A percentile compares a stretch with the other conserved stretches of the same genome.
These are phyloP conservation scores for Mycena metata DNA, from an alignment of 768 basidiomycete genomes.

Conservation along the genomic window DNA sequence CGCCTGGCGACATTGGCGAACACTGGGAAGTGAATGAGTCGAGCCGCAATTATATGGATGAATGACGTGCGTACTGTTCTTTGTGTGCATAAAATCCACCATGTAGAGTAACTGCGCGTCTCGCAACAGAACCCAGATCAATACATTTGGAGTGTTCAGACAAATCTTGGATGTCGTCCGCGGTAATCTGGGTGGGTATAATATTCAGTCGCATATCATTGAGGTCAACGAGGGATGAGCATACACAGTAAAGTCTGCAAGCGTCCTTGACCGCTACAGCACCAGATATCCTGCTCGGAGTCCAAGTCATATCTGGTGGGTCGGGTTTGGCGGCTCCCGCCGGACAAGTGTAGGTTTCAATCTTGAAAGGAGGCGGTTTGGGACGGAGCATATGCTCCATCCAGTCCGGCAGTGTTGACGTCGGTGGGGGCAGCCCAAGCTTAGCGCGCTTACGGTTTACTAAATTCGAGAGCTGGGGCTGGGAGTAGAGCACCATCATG, in stretches of 20 bases:
- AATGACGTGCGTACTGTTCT: neutral
- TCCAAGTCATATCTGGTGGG: constrained; percentile 10
- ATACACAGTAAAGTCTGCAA: constrained; percentile 25
- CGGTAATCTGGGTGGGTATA: neutral
- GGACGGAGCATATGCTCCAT: constrained; percentile 1
- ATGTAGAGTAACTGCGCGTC: constrained; percentile 18
- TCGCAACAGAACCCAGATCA: constrained; percentile 14
- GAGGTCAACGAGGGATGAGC: neutral
- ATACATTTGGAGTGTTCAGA: constrained; percentile 13
- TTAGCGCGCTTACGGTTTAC: neutral
- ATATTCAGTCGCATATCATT: no score
- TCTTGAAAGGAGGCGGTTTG: constrained; percentile 3
- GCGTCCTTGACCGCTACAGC: constrained; percentile 20
- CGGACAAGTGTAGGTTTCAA: constrained; percentile 9
- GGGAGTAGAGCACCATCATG: neutral
- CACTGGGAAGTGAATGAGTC: no score
- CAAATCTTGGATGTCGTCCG: constrained; percentile 11
- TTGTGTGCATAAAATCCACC: constrained; percentile 24
- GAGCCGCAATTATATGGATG: no score
- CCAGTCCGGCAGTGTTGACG: neutral
- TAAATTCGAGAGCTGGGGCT: neutral
- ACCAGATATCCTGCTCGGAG: constrained; percentile 5
- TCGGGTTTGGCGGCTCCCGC: neutral
- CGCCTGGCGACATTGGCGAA: neutral
- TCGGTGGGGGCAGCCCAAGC: neutral